A percentile compares a stretch with the other conserved stretches of the same genome.
Evolutionary conservation across 805 yeast genomes (phyloP).

Genomic region (Ogataea philodendri): DNA sequence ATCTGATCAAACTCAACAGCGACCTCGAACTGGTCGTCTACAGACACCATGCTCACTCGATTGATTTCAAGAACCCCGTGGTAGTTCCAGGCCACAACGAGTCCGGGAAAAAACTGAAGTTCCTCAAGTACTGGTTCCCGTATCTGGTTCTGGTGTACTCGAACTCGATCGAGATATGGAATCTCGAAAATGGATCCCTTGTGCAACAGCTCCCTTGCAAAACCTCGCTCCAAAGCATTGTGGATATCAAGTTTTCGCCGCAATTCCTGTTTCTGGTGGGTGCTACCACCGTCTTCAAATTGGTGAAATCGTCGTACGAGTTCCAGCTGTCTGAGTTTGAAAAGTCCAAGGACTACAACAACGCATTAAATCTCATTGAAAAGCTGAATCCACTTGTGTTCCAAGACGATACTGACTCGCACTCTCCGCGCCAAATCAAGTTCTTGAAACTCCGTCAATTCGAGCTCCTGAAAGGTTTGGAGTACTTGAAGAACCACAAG

Average conservation of each 20-base stretch:
- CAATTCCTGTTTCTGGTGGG: constrained; percentile 33
- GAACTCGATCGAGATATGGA: constrained; percentile 37
- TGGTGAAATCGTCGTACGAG: constrained; percentile 30
- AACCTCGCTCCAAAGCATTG: constrained; percentile 5
- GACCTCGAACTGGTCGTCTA: constrained; percentile 24
- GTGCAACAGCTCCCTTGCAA: constrained; percentile 31
- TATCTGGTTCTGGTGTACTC: constrained; percentile 35
- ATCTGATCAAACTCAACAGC: constrained; percentile 24
- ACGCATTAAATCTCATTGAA: constrained; percentile 44
- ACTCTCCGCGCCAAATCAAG: constrained; percentile 31
- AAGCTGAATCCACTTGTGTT: constrained; percentile 30
- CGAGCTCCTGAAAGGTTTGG: constrained; percentile 40
- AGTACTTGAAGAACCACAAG: constrained; percentile 30
- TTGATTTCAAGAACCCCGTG: constrained; percentile 24
- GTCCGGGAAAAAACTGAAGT: constrained; percentile 27
- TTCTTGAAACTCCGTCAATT: constrained; percentile 41
- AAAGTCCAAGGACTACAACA: constrained; percentile 32
- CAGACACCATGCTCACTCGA: constrained; percentile 17
- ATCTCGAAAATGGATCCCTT: constrained; percentile 35
- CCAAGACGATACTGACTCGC: constrained; percentile 11
- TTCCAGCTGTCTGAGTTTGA: constrained; percentile 36
- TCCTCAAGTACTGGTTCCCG: constrained; percentile 38
- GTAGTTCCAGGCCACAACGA: constrained; percentile 10
- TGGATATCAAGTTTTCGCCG: constrained; percentile 25
- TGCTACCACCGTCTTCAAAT: constrained; percentile 27